Evolutionary conservation across 1,284 basidiomycete genomes (phyloP), one percentile per base, ranked within the genome.

Genomic region (Cutaneotrichosporon curvatum): DNA sequence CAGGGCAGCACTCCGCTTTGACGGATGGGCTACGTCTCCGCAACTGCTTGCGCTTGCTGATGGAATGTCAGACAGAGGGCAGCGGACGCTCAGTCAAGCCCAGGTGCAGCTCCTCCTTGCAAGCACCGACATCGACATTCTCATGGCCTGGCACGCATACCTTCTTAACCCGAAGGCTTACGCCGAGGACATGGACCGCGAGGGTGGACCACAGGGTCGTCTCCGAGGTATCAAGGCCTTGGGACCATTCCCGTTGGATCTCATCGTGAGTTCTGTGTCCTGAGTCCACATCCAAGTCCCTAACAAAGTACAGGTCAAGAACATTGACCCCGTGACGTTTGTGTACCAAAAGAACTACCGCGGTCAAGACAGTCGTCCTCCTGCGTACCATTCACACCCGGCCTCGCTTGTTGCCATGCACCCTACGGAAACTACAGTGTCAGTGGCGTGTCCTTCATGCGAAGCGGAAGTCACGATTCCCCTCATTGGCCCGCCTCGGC

Each of bases 71-170:
- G n/a, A 8, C 9, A 6, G 7, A 14, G 11, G n/a, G 2, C 3
- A 16, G n/a, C 25, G 11, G 4, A 9, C 16, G 5, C 4, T 14
- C 23, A 10, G n/a, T 4, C 31, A 11, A 12, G 2, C 22, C n/a
- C n/a, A 45, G 20, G 4, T 51, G 7, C 35, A 40, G 21, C 19
- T 12, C 16, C 28, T 40, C n/a, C 34, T 53, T 16, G 33, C 40
- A 15, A 18, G 16, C 15, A 25, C 40, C 25, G 53, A 59, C 22
- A 43, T 64, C 32, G 58, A 53, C 20, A 44, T 64, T 4, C 38
- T 67, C 43, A 62, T 64, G 61, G 50, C 48, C 14, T 67, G 65
- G 65, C 63, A 64, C 52, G 49, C 59, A 7, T 60, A 64, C 47
- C 51, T 63, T 46, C 57, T 67, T 50, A 65, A 64, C 45, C 65